A percentile compares a stretch with the other conserved stretches of the same genome.
phyloP scores from a whole-genome alignment of 2,329 filamentous ascomycete genomes.

The Pseudocercospora macadamiae region DNA sequence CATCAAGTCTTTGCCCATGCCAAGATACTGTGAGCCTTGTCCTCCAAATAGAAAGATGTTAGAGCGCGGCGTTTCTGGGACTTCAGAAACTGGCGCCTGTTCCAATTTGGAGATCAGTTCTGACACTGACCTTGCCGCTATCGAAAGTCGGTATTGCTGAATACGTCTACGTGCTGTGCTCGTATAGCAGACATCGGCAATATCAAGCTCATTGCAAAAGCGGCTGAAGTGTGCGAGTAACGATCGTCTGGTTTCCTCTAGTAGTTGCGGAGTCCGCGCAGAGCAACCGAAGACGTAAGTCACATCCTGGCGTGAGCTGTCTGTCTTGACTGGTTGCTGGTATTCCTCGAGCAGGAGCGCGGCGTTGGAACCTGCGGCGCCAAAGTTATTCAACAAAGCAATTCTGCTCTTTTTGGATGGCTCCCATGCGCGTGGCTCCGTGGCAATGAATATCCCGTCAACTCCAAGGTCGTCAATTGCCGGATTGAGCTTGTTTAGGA shows the following conservation, averaged over 20 bases:
- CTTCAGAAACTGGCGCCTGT: background rate
- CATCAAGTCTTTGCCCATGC: slow-evolving; percentile 15
- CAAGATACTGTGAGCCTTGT: slow-evolving; percentile 18
- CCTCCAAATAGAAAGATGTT: slow-evolving; percentile 13
- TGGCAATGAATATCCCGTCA: slow-evolving; percentile 7
- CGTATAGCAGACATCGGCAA: slow-evolving; percentile 27
- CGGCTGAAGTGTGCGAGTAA: slow-evolving; percentile 2
- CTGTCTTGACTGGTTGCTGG: slow-evolving; percentile 5
- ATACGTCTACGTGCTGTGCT: slow-evolving; percentile 33
- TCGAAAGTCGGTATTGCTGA: slow-evolving; percentile 19
- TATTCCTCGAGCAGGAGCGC: slow-evolving; percentile 33
- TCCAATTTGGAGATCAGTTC: slow-evolving; percentile 1
- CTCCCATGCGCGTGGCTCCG: slow-evolving; percentile 4
- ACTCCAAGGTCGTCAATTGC: slow-evolving; percentile 12
- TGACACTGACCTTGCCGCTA: background rate
- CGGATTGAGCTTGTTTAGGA: slow-evolving; percentile 13
- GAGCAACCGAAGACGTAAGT: slow-evolving; percentile 12
- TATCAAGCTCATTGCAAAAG: background rate
- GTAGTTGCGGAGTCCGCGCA: slow-evolving; percentile 5
- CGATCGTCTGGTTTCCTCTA: slow-evolving; percentile 2
- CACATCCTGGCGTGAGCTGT: background rate
- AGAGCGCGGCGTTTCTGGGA: background rate
- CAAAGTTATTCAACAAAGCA: slow-evolving; percentile 41
- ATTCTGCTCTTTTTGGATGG: background rate
- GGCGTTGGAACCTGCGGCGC: slow-evolving; percentile 43